Evolutionary conservation across 805 yeast genomes (phyloP).

Genomic region (Zygoascus tannicola): DNA sequence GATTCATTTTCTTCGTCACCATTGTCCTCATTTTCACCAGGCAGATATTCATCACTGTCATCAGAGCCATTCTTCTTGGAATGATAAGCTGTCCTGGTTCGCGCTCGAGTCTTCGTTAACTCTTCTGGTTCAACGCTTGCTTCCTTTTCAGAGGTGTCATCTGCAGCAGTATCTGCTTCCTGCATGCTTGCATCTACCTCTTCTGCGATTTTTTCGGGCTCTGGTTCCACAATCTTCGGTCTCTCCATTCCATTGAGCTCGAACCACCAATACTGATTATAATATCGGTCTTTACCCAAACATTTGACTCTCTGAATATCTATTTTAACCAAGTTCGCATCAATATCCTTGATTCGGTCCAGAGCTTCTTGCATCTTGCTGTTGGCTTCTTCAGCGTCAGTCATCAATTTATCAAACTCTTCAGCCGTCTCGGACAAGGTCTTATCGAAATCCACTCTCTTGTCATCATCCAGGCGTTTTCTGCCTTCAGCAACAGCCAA

Average conservation of each 20-base stretch:
- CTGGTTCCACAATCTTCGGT: neutral
- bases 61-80: slow-evolving; percentile 29
- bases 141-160: slow-evolving; percentile 24
- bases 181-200: slow-evolving; percentile 33
- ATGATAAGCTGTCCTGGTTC: neutral
- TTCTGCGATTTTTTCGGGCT: slow-evolving; percentile 5
- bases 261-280: slow-evolving; percentile 92
- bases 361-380: slow-evolving; percentile 38
- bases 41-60: slow-evolving; percentile 33
- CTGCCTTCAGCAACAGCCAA: slow-evolving; percentile 16
- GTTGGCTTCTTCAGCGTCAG: slow-evolving; percentile 14
- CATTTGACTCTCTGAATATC: slow-evolving; percentile 70
- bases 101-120: neutral
- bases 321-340: slow-evolving; percentile 39
- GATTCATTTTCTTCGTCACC: slow-evolving; percentile 15
- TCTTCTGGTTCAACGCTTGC: neutral
- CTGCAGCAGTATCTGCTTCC: slow-evolving; percentile 19
- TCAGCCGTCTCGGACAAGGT: neutral
- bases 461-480: neutral
- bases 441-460: neutral
- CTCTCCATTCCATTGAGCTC: slow-evolving; percentile 63
- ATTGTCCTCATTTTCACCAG: neutral
- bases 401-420: slow-evolving; percentile 3
- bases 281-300: slow-evolving; percentile 75
- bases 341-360: slow-evolving; percentile 43